These are phyloP conservation scores for Aureobasidium pullulans DNA, from an alignment of 2,329 filamentous ascomycete genomes.

Conservation along the genomic window DNA sequence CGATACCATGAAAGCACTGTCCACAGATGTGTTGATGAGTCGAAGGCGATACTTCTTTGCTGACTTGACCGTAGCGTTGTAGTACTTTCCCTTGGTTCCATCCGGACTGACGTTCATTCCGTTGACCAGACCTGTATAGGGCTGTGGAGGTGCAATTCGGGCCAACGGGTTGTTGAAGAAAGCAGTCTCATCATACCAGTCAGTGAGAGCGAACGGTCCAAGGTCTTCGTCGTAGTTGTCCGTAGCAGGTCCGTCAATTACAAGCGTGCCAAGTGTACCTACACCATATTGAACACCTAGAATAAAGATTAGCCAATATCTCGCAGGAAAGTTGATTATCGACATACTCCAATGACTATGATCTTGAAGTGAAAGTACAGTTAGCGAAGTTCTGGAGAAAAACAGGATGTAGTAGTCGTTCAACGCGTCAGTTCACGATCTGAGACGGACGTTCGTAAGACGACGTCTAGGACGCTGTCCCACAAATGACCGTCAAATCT, in stretches of 20 bases:
- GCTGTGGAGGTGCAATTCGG: slow-evolving; percentile 23
- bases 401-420: too few relatives aligned
- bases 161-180: not conserved
- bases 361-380: slow-evolving; percentile 14
- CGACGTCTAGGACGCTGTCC: too few relatives aligned
- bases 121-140: slow-evolving; percentile 29
- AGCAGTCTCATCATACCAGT: slow-evolving; percentile 15
- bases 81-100: slow-evolving; percentile 20
- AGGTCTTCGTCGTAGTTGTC: slow-evolving; percentile 33
- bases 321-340: slow-evolving; percentile 23
- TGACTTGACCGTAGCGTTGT: slow-evolving; percentile 23
- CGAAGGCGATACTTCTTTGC: slow-evolving; percentile 40
- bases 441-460: too few relatives aligned
- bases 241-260: slow-evolving; percentile 33
- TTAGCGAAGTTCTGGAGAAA: too few relatives aligned
- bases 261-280: slow-evolving; percentile 31
- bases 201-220: slow-evolving; percentile 20
- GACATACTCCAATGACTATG: slow-evolving; percentile 20
- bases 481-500: too few relatives aligned
- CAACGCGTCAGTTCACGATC: too few relatives aligned
- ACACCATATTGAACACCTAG: slow-evolving; percentile 21
- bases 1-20: slow-evolving; percentile 31
- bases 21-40: slow-evolving; percentile 35
- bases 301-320: not conserved
- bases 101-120: slow-evolving; percentile 24